A percentile compares a stretch with the other conserved stretches of the same genome.
These are phyloP conservation scores for Diaporthe velutina DNA, from an alignment of 2,329 filamentous ascomycete genomes.

Conservation along the genomic window DNA sequence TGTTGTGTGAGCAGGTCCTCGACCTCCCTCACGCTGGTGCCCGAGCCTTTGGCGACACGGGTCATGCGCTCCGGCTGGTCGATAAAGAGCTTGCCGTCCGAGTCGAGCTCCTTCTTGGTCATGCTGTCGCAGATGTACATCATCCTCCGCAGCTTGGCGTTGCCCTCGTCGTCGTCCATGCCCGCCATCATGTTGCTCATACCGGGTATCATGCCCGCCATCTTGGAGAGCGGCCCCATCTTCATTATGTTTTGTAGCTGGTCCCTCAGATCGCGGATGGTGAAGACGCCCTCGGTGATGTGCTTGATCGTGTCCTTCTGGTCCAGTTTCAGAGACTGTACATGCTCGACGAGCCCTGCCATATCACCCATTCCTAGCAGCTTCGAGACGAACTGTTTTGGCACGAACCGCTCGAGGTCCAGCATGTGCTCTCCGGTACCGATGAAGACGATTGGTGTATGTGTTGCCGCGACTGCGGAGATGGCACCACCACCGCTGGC, in stretches of 20 bases:
- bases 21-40: conserved; percentile 91
- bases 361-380: conserved; percentile 98
- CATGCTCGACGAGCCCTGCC: conserved; percentile 93
- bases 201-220: conserved; percentile 98
- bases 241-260: conserved; percentile 99
- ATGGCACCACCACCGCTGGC: conserved; percentile 97
- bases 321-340: conserved; percentile 93
- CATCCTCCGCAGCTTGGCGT: conserved; percentile 94
- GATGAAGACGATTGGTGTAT: conserved; percentile 97
- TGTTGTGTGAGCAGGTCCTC: conserved; percentile 98
- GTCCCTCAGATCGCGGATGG: conserved; percentile 91
- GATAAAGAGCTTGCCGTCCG: conserved; percentile 93
- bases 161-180: conserved; percentile 98
- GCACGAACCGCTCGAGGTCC: conserved; percentile 92
- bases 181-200: conserved; percentile 94
- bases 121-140: conserved; percentile 99
- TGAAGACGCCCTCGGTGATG: conserved; percentile 96
- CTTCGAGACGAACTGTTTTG: conserved; percentile 93
- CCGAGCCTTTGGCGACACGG: conserved; percentile 88
- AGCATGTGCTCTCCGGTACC: conserved; percentile 98
- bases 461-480: conserved; percentile 94
- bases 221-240: conserved; percentile 97
- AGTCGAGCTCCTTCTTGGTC: conserved; percentile 95
- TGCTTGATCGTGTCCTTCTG: conserved; percentile 99
- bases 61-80: conserved; percentile 95